These are phyloP conservation scores for Fusarium clavum DNA, from an alignment of 2,329 filamentous ascomycete genomes.

Conservation along the genomic window DNA sequence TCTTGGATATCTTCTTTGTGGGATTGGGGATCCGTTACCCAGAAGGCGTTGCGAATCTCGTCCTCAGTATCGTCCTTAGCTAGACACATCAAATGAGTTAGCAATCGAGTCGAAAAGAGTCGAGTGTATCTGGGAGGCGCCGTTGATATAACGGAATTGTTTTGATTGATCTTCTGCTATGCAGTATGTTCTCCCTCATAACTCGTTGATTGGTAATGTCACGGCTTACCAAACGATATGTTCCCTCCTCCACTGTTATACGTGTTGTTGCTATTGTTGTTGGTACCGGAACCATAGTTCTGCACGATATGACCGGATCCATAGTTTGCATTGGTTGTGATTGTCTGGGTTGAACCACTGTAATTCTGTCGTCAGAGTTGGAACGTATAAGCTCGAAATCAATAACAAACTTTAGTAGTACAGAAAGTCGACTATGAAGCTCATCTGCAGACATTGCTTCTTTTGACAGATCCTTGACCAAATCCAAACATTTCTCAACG, in stretches of 20 bases:
- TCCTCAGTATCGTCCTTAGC: rapidly evolving
- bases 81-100: rapidly evolving
- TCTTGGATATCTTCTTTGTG: background rate
- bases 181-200: too few species aligned
- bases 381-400: rapidly evolving
- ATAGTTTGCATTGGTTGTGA: background rate
- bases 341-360: background rate
- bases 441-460: rapidly evolving
- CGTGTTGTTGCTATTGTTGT: too few species aligned
- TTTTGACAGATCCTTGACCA: background rate
- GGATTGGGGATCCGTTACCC: background rate
- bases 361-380: rapidly evolving
- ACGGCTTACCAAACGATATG: background rate
- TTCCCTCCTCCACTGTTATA: too few species aligned
- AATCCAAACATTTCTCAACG: background rate
- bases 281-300: background rate
- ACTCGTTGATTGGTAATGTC: too few species aligned
- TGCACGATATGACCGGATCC: background rate
- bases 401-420: background rate
- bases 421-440: background rate
- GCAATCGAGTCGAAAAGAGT: rapidly evolving
- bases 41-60: background rate
- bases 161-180: background rate
- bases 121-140: rapidly evolving
- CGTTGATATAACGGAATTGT: rapidly evolving